Base-by-base conservation (phyloP, 2,329 filamentous ascomycete genomes). In the Mycosphaerella arachidis region DNA sequence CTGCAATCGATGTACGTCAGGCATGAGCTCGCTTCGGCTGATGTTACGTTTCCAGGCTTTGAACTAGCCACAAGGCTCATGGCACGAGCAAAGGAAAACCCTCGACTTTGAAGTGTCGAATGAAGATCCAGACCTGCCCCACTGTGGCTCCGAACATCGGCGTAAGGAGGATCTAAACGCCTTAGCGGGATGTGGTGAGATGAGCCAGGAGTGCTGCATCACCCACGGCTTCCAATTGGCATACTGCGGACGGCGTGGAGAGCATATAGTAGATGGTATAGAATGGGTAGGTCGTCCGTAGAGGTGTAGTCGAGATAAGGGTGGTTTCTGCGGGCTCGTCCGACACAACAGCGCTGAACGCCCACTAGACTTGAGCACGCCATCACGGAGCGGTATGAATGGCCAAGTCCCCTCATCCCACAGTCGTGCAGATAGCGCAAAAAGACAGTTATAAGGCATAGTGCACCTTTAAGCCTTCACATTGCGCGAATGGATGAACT, bases 231-330 rank as follows among this genome's bases (percentile, higher is more conserved):
- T 13, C 16, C n/a, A 16, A 27, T 3, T 8, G 53, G 20, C 30
- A 16, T 33, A 6, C 13, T 18, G 37, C 31, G 54, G 13, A 56
- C 30, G 46, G 50, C 13, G 30, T n/a, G 29, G 27, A 24, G 45
- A 56, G 53, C 40, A 35, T 29, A 30, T 27, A 31, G 40, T 16
- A 27, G 51, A 18, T 56, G 43, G 16, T 8, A 48, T 48, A 35
- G 29, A n/a, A 56, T 10, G 35, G 16, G 40, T 20, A 46, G 43
- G 13, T 31, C n/a, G n/a, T 52, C 16, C 12, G n/a, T 18, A 45
- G 30, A 53, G 48, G 18, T 52, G 56, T 57, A 18, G 56, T 57
- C 48, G 56, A 57, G 56, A 57, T 57, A 57, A 52, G 30, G 55
- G 40, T 52, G 48, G 18, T 20, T 43, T 31, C 24, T 27, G 50